A percentile compares a stretch with the other conserved stretches of the same genome.
Evolutionary conservation across 768 basidiomycete species (phyloP).

Genomic region (Mycena rebaudengoi): DNA sequence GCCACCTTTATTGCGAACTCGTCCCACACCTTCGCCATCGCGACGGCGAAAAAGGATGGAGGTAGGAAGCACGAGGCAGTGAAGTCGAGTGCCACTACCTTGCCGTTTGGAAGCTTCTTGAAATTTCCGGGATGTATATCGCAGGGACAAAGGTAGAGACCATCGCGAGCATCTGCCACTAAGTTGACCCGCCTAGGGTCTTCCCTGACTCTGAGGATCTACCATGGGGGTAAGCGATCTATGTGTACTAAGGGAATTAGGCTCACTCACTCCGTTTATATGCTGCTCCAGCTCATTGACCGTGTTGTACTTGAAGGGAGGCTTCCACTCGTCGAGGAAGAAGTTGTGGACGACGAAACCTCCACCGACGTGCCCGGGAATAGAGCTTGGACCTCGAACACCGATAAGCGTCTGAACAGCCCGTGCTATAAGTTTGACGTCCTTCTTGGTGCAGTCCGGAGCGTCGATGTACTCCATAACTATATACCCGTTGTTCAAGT

Average conservation of each 20-base stretch:
- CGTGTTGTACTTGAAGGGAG: slow-evolving; percentile 11
- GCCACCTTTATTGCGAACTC: background rate
- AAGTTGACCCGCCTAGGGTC: background rate
- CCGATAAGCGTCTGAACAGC: slow-evolving; percentile 25
- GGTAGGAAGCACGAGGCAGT: background rate
- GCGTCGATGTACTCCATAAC: slow-evolving; percentile 27
- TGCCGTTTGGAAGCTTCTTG: background rate
- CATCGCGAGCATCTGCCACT: background rate
- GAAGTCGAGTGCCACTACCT: background rate
- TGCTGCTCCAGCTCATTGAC: slow-evolving; percentile 23
- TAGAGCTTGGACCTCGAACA: slow-evolving; percentile 8
- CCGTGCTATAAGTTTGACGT: slow-evolving; percentile 1
- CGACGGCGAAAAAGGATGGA: background rate
- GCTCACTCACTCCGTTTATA: slow-evolving; percentile 23
- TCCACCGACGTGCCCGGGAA: slow-evolving; percentile 24
- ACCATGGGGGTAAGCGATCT: too few relatives aligned
- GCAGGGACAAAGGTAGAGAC: background rate
- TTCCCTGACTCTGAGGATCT: background rate
- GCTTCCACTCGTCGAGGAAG: slow-evolving; percentile 14
- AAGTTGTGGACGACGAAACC: slow-evolving; percentile 16
- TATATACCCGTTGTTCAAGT: slow-evolving; percentile 16
- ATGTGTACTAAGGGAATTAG: too few relatives aligned
- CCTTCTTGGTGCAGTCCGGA: slow-evolving; percentile 5
- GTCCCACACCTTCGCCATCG: background rate
- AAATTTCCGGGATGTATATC: background rate